Conservation (phyloP, 768 basidiomycete species). For the Mycena epipterygia region DNA sequence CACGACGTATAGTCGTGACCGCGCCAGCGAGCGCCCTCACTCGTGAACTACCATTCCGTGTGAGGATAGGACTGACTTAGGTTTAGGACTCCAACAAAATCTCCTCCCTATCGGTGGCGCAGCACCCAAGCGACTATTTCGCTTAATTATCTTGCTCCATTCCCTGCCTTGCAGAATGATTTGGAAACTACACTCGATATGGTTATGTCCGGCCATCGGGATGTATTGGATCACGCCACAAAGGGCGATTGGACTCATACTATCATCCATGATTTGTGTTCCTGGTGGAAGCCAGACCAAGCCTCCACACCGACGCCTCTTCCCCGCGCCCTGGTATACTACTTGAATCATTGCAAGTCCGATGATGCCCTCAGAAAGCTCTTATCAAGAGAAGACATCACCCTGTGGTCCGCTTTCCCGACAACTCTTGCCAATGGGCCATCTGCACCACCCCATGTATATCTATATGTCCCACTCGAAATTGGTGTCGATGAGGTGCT, state of each 20-base stretch:
- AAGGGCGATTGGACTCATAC: neutral
- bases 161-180: neutral
- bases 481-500: neutral
- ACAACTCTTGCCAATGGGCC: neutral
- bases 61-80: no score
- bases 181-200: neutral
- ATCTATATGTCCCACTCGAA: neutral
- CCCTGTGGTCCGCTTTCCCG: neutral
- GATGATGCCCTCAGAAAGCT: neutral
- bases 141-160: neutral
- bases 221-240: neutral
- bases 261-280: neutral
- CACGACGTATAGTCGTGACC: no score
- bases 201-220: neutral
- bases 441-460: no score
- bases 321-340: neutral
- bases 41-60: no score
- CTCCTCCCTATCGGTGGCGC: no score
- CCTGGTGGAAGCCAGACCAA: neutral
- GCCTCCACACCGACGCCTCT: neutral
- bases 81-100: no score
- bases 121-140: neutral
- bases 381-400: neutral
- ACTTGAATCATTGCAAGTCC: neutral
- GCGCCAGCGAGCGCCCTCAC: no score